Evolutionary conservation across 495 filamentous ascomycete species (phyloP).

Genomic region (Tetracladium setigerum): DNA sequence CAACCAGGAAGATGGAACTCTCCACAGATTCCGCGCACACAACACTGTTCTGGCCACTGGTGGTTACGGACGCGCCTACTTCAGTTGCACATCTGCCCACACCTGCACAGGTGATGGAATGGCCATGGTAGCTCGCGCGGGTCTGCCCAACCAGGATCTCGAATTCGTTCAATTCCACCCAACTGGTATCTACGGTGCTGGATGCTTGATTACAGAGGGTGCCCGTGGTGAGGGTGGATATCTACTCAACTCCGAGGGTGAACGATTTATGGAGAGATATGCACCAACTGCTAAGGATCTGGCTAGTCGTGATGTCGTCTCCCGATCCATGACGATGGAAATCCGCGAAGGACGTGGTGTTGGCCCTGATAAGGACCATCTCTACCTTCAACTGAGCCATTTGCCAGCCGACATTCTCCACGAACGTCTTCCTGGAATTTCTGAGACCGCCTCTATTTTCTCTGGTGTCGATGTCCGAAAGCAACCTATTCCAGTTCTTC

Average conservation of each 20-base stretch:
- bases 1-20: slow-evolving; percentile 96
- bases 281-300: slow-evolving; percentile 96
- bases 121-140: slow-evolving; percentile 97
- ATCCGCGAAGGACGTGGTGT: slow-evolving; percentile 96
- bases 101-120: slow-evolving; percentile 98
- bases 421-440: slow-evolving; percentile 96
- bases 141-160: slow-evolving; percentile 96
- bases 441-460: slow-evolving; percentile 95
- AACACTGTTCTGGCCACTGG: slow-evolving; percentile 95
- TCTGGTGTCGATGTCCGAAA: slow-evolving; percentile 93
- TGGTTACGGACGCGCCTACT: slow-evolving; percentile 95
- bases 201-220: slow-evolving; percentile 96
- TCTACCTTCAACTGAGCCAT: slow-evolving; percentile 94
- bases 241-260: slow-evolving; percentile 91
- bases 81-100: slow-evolving; percentile 94
- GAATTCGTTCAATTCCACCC: slow-evolving; percentile 99
- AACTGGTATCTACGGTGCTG: slow-evolving; percentile 97
- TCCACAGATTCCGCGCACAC: slow-evolving; percentile 91
- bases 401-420: slow-evolving; percentile 83
- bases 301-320: slow-evolving; percentile 87
- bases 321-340: slow-evolving; percentile 94
- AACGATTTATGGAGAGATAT: slow-evolving; percentile 99
- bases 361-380: slow-evolving; percentile 92
- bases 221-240: slow-evolving; percentile 98
- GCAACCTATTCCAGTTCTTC: slow-evolving; percentile 93